A percentile compares a stretch with the other conserved stretches of the same genome.
Conservation (phyloP, 1,139 yeast genomes). For the Yamadazyma dushanensis region DNA sequence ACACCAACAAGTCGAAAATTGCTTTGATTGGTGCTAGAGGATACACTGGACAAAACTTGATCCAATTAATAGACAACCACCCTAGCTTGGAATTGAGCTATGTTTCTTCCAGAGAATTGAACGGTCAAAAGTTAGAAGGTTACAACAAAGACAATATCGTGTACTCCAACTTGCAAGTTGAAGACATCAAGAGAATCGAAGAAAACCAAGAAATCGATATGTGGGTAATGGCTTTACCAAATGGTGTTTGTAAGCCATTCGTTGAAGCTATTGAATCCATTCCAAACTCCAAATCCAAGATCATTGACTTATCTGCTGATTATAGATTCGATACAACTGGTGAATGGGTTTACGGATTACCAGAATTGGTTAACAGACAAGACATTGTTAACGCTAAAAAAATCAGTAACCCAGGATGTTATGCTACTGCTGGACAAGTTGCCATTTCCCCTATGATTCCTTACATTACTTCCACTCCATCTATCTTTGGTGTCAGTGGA, state of each 20-base stretch:
- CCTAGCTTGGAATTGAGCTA: conserved; percentile 85
- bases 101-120: conserved; percentile 92
- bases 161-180: conserved; percentile 84
- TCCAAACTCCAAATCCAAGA: conserved; percentile 60
- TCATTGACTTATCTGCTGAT: conserved; percentile 92
- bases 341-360: conserved; percentile 92
- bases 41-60: conserved; percentile 91
- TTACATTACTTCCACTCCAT: conserved; percentile 67
- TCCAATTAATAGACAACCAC: conserved; percentile 81
- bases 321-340: conserved; percentile 87
- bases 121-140: conserved; percentile 83
- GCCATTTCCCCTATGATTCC: conserved; percentile 83
- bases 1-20: conserved; percentile 62
- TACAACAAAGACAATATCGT: conserved; percentile 78
- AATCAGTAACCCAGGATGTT: conserved; percentile 97
- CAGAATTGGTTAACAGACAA: conserved; percentile 70
- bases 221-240: conserved; percentile 99
- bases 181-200: conserved; percentile 80
- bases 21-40: conserved; percentile 99
- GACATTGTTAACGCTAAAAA: conserved; percentile 71
- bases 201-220: conserved; percentile 78
- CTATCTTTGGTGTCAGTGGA: conserved; percentile 93
- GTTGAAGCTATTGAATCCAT: conserved; percentile 88
- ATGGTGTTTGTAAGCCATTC: conserved; percentile 96
- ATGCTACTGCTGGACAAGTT: conserved; percentile 95